Evolutionary conservation across 164 flowering plant genomes (phyloP).

Genomic region (Magnolia sinica): DNA sequence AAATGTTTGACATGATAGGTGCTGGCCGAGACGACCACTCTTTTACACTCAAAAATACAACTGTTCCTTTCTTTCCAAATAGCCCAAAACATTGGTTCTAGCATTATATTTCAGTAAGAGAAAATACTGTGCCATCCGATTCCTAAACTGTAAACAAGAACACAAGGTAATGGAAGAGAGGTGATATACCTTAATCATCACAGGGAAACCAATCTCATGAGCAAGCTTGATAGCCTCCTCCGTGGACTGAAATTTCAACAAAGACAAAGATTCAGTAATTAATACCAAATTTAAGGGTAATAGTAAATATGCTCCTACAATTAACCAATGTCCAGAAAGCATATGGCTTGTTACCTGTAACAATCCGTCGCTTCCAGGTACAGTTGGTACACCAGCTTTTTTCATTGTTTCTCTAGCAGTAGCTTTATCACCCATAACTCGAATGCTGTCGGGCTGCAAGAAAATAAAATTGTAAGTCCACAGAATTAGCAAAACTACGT

Average conservation of each 20-base stretch:
- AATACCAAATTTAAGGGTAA: neutral
- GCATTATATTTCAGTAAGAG: too few species aligned
- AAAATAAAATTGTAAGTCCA: neutral
- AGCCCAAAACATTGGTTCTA: too few species aligned
- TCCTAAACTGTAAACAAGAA: neutral
- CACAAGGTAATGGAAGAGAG: neutral
- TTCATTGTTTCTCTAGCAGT: slow-evolving; percentile 99
- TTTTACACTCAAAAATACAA: too few species aligned
- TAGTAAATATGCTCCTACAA: neutral
- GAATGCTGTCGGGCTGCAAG: slow-evolving; percentile 90
- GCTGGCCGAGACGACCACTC: too few species aligned
- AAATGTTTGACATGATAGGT: too few species aligned
- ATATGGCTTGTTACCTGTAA: slow-evolving; percentile 50
- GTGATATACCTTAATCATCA: slow-evolving; percentile 87
- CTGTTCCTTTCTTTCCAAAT: too few species aligned
- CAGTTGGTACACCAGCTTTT: slow-evolving; percentile 98
- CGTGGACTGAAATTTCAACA: slow-evolving; percentile 57
- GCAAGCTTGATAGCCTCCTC: slow-evolving; percentile 89
- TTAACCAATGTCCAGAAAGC: neutral
- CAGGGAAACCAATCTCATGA: slow-evolving; percentile 85
- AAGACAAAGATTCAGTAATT: neutral
- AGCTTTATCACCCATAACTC: slow-evolving; percentile 97
- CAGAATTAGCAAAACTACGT: neutral
- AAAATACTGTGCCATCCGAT: too few species aligned
- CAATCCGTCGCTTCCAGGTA: slow-evolving; percentile 97